phyloP scores from a whole-genome alignment of 202 grass and related monocot genomes.

The Sporobolus alterniflorus region DNA sequence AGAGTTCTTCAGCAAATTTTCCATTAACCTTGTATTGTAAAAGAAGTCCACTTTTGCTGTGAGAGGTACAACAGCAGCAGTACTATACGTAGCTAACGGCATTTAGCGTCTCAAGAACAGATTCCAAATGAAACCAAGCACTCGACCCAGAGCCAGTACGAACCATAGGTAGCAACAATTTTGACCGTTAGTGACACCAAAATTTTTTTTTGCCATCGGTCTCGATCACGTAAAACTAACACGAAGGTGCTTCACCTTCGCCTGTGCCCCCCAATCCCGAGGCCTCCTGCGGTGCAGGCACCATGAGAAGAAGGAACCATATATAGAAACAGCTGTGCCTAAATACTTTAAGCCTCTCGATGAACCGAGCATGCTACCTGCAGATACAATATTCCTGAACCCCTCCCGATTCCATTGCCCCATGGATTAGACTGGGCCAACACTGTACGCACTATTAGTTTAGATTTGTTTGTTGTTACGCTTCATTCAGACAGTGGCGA shows the following conservation, averaged over 20 bases:
- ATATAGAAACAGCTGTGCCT: background rate
- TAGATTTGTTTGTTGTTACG: slow-evolving; percentile 47
- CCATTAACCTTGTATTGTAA: background rate
- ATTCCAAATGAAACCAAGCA: slow-evolving; percentile 22
- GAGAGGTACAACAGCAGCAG: background rate
- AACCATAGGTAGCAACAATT: slow-evolving; percentile 41
- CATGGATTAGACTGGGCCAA: slow-evolving; percentile 36
- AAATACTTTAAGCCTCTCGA: slow-evolving; percentile 21
- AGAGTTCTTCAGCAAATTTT: slow-evolving; percentile 7
- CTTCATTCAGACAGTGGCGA: slow-evolving; percentile 19
- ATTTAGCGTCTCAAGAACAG: slow-evolving; percentile 32
- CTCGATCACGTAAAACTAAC: slow-evolving; percentile 6
- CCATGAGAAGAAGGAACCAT: slow-evolving; percentile 14
- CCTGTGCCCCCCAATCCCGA: slow-evolving; percentile 42
- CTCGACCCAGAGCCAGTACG: slow-evolving; percentile 30
- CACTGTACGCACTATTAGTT: background rate
- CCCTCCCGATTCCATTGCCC: slow-evolving; percentile 60
- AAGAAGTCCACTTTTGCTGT: slow-evolving; percentile 15
- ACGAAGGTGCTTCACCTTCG: background rate
- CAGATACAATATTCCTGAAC: slow-evolving; percentile 36
- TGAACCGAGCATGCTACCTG: slow-evolving; percentile 1
- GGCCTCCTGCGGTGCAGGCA: slow-evolving; percentile 23
- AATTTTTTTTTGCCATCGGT: background rate
- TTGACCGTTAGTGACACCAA: slow-evolving; percentile 53
- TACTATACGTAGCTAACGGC: background rate